phyloP scores from a whole-genome alignment of 108 stramenopile species.

The Phaeodactylum tricornutum region DNA sequence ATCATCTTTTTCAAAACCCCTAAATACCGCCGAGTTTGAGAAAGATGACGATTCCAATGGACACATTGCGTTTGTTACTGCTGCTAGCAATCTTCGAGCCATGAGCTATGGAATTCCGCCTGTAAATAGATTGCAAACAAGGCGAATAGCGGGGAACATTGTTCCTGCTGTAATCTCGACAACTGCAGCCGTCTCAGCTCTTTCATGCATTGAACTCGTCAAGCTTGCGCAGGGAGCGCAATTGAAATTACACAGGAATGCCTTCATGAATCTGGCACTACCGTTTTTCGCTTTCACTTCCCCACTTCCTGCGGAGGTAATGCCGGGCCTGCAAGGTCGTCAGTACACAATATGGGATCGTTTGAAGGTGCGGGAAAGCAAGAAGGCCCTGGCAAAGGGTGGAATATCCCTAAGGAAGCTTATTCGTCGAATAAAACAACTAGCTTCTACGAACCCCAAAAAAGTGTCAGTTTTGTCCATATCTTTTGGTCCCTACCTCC shows the following conservation, averaged over 20 bases:
- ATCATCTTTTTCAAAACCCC: neutral
- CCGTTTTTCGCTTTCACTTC: conserved; percentile 94
- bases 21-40: conserved; percentile 74
- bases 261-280: conserved; percentile 89
- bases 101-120: conserved; percentile 90
- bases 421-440: conserved; percentile 40
- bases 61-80: conserved; percentile 90
- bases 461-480: conserved; percentile 49
- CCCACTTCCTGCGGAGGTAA: conserved; percentile 69
- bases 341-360: conserved; percentile 91
- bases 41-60: conserved; percentile 96
- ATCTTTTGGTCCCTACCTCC: conserved; percentile 63
- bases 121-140: conserved; percentile 87
- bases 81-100: conserved; percentile 90
- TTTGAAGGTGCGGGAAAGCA: conserved; percentile 55
- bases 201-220: conserved; percentile 89
- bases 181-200: conserved; percentile 91
- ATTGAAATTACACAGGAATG: conserved; percentile 77
- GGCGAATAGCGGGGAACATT: conserved; percentile 94
- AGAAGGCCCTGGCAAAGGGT: conserved; percentile 36
- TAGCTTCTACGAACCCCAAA: conserved; percentile 28
- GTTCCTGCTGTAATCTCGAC: conserved; percentile 98
- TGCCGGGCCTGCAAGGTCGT: conserved; percentile 41
- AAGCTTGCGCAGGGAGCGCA: conserved; percentile 78
- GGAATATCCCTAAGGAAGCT: conserved; percentile 46